Conservation (phyloP, 768 basidiomycete genomes). For the Lentinula aciculospora region DNA sequence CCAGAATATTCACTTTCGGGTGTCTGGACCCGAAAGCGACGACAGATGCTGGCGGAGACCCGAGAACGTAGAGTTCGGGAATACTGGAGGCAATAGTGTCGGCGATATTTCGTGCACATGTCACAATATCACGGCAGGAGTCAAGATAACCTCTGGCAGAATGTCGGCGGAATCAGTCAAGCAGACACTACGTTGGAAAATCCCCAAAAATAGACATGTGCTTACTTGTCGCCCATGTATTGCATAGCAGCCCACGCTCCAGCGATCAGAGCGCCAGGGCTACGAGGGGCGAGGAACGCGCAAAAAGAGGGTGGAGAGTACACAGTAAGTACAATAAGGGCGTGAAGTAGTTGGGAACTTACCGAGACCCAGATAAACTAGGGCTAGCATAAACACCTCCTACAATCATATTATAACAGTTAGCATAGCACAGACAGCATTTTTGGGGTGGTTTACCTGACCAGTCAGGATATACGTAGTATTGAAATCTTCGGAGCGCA, state of each 20-base stretch:
- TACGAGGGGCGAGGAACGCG: slow-evolving; percentile 19
- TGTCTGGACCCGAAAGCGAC: slow-evolving; percentile 79
- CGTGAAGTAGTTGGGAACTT: slow-evolving; percentile 14
- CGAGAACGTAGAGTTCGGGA: slow-evolving; percentile 83
- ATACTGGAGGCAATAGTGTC: slow-evolving; percentile 60
- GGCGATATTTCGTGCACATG: slow-evolving; percentile 65
- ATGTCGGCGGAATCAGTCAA: slow-evolving; percentile 6
- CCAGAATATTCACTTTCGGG: slow-evolving; percentile 65
- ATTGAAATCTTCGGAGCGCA: slow-evolving; percentile 75
- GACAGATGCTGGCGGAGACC: slow-evolving; percentile 85
- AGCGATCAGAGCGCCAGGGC: slow-evolving; percentile 89
- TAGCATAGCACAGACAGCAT: not conserved
- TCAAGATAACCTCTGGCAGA: slow-evolving; percentile 71
- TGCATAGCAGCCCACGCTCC: slow-evolving; percentile 98
- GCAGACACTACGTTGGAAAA: not conserved
- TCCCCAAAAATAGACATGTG: slow-evolving; percentile 10
- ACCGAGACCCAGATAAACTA: slow-evolving; percentile 87
- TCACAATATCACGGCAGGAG: slow-evolving; percentile 81
- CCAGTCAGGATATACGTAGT: slow-evolving; percentile 83
- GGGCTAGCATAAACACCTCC: slow-evolving; percentile 92
- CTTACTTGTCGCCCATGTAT: slow-evolving; percentile 81
- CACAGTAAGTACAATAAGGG: slow-evolving; percentile 1
- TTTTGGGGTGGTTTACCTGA: slow-evolving; percentile 39
- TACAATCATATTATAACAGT: slow-evolving; percentile 15
- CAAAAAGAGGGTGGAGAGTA: not conserved